Evolutionary conservation across 768 basidiomycete species (phyloP), one percentile per base, ranked within the genome.

Genomic region (Russula sp.): DNA sequence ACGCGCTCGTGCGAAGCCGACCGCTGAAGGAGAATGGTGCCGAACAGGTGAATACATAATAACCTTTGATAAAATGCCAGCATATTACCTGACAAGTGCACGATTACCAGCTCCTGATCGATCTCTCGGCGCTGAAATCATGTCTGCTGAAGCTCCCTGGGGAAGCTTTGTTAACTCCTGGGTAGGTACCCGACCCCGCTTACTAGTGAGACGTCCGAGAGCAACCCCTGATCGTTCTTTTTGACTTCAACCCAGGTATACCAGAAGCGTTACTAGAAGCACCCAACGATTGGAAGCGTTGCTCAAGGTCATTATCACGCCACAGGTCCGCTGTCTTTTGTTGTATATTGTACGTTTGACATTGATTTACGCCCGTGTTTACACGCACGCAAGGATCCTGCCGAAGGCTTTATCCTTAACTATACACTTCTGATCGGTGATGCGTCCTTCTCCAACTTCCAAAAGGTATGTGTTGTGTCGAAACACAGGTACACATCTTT

Each of bases 391-490:
- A n/a, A n/a, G 88, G 92, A 95, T 71, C 94, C 96, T 18, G 79
- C 92, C 1, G 94, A 96, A 73, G 92, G 90, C 2, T 98, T 99
- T 72, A 92, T 98, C 65, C 81, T 94, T 61, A 98, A 98, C 72
- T 99, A 98, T 72, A 94, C 92, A 9, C 81, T 98, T 28, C 81
- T 98, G 62, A 91, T 99, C 66, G 92, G 92, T 26, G 96, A 98
- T 75, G 88, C 90, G 6, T 95, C 94, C 2, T 95, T 95, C 75
- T 89, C 89, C 34, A 98, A 98, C 76, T 99, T 99, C 79, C 97
- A 98, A 79, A 99, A 99, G 85, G 94, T 89, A 38, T 44, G 38
- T 42, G n/a, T n/a, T n/a, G 75, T 36, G n/a, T 51, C 13, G 16
- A 34, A 20, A 58, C 22, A 13, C 24, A 13, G 34, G 28, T 53